Base-by-base conservation (phyloP, 495 filamentous ascomycete genomes). In the Patellaria atrata region DNA sequence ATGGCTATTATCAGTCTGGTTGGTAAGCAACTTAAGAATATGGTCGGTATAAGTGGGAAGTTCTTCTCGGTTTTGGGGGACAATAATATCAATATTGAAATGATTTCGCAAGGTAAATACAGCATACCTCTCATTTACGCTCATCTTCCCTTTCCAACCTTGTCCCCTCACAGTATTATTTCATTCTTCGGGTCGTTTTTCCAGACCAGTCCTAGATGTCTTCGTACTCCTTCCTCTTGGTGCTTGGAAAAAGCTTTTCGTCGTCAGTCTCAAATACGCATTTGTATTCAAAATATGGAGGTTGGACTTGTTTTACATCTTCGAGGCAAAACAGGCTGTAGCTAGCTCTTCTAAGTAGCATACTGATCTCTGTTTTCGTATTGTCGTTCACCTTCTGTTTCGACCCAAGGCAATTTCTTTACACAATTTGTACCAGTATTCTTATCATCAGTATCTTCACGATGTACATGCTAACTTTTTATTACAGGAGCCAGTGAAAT, bases 1-100 rank as follows among this genome's bases (percentile, higher is more conserved):
- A 91, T 97, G 79, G 78, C 84, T 2, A 97, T 97, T 46, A 65
- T 97, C 13, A 85, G 79, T 39, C 57, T 97, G 24, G 84, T 97
- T 0, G 89, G 89, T 9, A 78, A 75, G 30, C 84, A 94, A 55
- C 81, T 97, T 79, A 91, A 89, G 62, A 82, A 84, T 45, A 86
- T 93, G 75, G 63, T 83, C 27, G 89, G 89, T 22, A 78, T 94
- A 42, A 80, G 80, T 2, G 89, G 89, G 6, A 70, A 67, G 33
- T 91, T 61, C 44, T 57, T 61, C 41, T 46, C 40, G 12, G 85
- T 84, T 3, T 63, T 97, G 16, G 89, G 86, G 17, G 80, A 92
- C 44, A 70, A 81, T 52, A 73, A 75, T 44, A 72, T 94, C 38
- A 94, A 94, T 55, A 84, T 93, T 46, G 86, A 94, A 59, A 93